phyloP scores from a whole-genome alignment of 202 grass and related monocot species.

The Cymbopogon flexuosus region DNA sequence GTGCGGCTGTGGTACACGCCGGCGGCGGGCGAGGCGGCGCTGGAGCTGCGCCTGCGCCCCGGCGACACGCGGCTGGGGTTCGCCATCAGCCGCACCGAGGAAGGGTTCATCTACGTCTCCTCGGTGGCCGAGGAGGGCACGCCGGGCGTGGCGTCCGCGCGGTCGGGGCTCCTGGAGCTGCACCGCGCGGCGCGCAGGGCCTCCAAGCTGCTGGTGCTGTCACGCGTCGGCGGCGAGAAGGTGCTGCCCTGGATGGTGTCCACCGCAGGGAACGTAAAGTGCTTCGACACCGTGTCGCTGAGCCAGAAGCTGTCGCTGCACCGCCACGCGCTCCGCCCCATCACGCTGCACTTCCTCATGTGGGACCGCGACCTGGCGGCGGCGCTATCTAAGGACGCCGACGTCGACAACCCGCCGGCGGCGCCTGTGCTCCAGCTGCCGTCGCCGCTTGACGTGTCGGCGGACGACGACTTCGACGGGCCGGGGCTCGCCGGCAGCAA shows the following conservation, averaged over 20 bases:
- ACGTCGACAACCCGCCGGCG: background rate
- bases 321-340: constrained; percentile 72
- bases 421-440: constrained; percentile 13
- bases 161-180: constrained; percentile 66
- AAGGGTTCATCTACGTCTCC: constrained; percentile 87
- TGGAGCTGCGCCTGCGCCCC: constrained; percentile 55
- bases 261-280: constrained; percentile 62
- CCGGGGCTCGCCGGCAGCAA: constrained; percentile 3
- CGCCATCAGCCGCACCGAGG: constrained; percentile 82
- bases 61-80: constrained; percentile 79
- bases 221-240: constrained; percentile 69
- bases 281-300: constrained; percentile 87
- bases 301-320: constrained; percentile 94
- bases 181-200: constrained; percentile 47
- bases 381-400: background rate
- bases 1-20: constrained; percentile 82
- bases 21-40: constrained; percentile 47
- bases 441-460: background rate
- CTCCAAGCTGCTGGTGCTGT: constrained; percentile 63
- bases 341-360: constrained; percentile 75
- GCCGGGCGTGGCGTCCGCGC: constrained; percentile 47
- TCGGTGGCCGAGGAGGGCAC: constrained; percentile 78
- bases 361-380: constrained; percentile 47
- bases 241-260: constrained; percentile 78
- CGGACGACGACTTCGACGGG: constrained; percentile 17